Percentiles rank a stretch among this genome's conserved stretches.
Evolutionary conservation across 164 flowering plant species (phyloP).

Genomic region (Stephania cephalantha): DNA sequence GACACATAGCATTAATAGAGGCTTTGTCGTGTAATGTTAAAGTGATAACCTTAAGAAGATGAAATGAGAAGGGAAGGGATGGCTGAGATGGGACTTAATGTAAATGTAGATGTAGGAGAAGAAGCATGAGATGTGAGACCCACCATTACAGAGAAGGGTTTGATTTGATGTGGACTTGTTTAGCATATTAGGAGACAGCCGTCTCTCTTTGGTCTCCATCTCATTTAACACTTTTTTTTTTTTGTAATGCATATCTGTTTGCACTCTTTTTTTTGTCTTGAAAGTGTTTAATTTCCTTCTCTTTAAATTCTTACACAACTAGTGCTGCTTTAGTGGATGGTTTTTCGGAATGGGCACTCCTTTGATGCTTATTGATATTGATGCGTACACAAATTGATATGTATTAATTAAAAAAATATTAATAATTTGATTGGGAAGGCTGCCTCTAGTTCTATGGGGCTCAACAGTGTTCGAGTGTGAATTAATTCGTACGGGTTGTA

Average conservation of each 20-base stretch:
- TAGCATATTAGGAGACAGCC: conserved; percentile 40
- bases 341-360: not conserved
- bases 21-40: conserved; percentile 6
- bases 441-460: no score
- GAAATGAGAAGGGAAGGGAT: not conserved
- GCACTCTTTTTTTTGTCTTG: not conserved
- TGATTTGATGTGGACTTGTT: conserved; percentile 35
- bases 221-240: conserved; percentile 5
- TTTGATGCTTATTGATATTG: no score
- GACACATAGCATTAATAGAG: not conserved
- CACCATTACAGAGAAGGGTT: conserved; percentile 22
- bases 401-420: no score
- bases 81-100: not conserved
- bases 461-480: no score
- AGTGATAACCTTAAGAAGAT: conserved; percentile 10
- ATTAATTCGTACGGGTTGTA: no score
- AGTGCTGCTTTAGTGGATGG: not conserved
- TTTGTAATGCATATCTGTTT: not conserved
- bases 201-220: conserved; percentile 17
- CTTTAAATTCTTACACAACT: no score
- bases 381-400: no score
- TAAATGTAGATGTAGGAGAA: no score
- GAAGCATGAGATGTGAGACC: conserved; percentile 21
- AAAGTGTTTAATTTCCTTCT: not conserved
- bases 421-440: no score